Conservation (phyloP, 108 stramenopile species). For the Discostella stelligeroides region DNA sequence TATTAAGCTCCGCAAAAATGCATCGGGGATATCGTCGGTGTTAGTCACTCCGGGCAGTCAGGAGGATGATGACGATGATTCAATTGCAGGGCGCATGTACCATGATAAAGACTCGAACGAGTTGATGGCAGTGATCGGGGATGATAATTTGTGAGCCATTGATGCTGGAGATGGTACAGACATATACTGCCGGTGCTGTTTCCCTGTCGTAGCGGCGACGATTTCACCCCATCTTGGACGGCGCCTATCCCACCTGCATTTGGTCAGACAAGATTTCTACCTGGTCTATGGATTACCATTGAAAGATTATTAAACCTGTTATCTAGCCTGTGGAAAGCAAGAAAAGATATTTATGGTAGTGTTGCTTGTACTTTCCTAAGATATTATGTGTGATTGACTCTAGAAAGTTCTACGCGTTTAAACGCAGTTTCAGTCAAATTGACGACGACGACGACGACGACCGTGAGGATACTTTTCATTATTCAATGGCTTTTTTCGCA, state of each 20-base stretch:
- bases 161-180: neutral
- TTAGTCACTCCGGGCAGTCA: neutral
- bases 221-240: conserved; percentile 39
- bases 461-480: no score
- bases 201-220: conserved; percentile 14
- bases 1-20: conserved; percentile 10
- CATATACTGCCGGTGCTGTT: neutral
- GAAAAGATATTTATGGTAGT: no score
- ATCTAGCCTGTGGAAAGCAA: no score
- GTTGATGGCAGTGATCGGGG: neutral
- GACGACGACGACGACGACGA: no score
- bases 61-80: conserved; percentile 49
- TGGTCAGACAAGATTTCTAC: no score
- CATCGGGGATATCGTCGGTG: neutral
- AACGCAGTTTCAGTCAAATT: no score
- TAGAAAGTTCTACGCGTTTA: no score
- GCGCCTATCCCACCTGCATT: conserved; percentile 37
- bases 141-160: neutral
- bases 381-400: no score
- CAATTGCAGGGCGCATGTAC: conserved; percentile 41
- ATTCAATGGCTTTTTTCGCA: no score
- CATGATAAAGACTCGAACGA: conserved; percentile 3
- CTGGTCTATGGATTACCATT: no score
- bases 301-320: no score
- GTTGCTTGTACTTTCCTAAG: no score